Percentiles rank a stretch among this genome's conserved stretches.
These are phyloP conservation scores for Phytophthora pisi DNA, from an alignment of 352 stramenopile species.

Conservation along the genomic window DNA sequence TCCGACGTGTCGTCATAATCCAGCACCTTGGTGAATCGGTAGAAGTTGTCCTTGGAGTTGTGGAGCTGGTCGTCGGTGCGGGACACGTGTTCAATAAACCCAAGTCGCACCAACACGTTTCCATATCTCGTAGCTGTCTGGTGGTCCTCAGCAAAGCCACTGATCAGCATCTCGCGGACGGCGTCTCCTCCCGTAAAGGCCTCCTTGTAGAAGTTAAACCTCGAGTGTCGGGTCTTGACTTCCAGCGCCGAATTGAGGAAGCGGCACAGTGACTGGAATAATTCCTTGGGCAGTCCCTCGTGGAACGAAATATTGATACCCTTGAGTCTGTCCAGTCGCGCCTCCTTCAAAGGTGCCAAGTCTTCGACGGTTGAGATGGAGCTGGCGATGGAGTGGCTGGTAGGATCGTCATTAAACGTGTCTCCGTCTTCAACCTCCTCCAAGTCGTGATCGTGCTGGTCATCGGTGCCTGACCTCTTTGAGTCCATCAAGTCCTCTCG, in stretches of 20 bases:
- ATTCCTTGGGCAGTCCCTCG: conserved; percentile 78
- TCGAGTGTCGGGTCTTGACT: conserved; percentile 82
- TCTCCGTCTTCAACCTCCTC: conserved; percentile 40
- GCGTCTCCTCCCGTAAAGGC: conserved; percentile 79
- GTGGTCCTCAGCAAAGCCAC: conserved; percentile 82
- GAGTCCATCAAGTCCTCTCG: conserved; percentile 25
- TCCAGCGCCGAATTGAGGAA: conserved; percentile 81
- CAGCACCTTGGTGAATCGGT: conserved; percentile 76
- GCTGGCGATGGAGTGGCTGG: conserved; percentile 37
- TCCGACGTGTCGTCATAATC: conserved; percentile 60
- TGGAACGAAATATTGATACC: conserved; percentile 81
- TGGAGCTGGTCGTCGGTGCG: conserved; percentile 78
- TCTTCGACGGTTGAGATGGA: conserved; percentile 57
- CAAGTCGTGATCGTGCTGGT: conserved; percentile 16
- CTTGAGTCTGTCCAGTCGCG: conserved; percentile 72
- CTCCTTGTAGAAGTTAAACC: conserved; percentile 90
- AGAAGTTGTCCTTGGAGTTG: conserved; percentile 88
- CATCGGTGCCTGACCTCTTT: conserved; percentile 22
- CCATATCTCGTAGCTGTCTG: conserved; percentile 68
- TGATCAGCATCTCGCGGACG: conserved; percentile 73
- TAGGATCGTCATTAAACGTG: conserved; percentile 41
- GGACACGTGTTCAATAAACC: conserved; percentile 85
- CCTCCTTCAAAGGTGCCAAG: conserved; percentile 71
- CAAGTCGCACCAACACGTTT: conserved; percentile 81
- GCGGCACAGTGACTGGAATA: conserved; percentile 73